Evolutionary conservation across 2,329 filamentous ascomycete species (phyloP), one percentile per base, ranked within the genome.

Genomic region (Paecilomyces dactylethromorphus): DNA sequence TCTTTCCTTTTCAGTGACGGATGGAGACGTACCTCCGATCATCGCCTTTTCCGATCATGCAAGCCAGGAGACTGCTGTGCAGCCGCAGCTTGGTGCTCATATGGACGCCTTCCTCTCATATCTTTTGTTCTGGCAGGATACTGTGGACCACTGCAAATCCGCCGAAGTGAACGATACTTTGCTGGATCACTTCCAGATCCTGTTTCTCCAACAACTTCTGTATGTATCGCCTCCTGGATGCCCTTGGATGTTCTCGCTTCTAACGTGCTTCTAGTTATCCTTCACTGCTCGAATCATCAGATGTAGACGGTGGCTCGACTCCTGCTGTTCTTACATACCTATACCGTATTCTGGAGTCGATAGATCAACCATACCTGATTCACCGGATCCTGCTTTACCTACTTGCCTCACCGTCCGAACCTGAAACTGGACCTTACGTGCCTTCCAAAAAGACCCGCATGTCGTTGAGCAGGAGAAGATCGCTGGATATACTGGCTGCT

Each of bases 41-140:
- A 82, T 99, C 18, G 88, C 89, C 33, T 83, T 97, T 56, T 97
- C 94, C 29, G 94, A 99, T 73, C 94, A 96, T 68, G 79, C 88
- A 59, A 91, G 66, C 85, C 86, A 64, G 82, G 86, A 66, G 85
- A 91, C 68, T 84, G 92, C 64, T 87, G 85, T 75, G 87, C 91
- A 54, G 87, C 89, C 71, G 87, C 88, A 91, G 60, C 92, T 95
- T 62, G 89, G 91, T 67, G 84, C 86, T n/a, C 91, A 97, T 67
- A 84, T 97, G 69, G 87, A 93, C 57, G 96, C 92, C 0, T 99
- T 99, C 69, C 81, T 99, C 50, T 96, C 94, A 0, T 95, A 97
- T 70, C 82, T 99, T 54, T 81, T 95, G 5, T 99, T 99, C 71
- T 99, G 94, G 94, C 94, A 99, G 76, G 94, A 99, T 73, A 92